Conservation (phyloP, 1,284 basidiomycete genomes). For the Fomitopsis schrenkii region DNA sequence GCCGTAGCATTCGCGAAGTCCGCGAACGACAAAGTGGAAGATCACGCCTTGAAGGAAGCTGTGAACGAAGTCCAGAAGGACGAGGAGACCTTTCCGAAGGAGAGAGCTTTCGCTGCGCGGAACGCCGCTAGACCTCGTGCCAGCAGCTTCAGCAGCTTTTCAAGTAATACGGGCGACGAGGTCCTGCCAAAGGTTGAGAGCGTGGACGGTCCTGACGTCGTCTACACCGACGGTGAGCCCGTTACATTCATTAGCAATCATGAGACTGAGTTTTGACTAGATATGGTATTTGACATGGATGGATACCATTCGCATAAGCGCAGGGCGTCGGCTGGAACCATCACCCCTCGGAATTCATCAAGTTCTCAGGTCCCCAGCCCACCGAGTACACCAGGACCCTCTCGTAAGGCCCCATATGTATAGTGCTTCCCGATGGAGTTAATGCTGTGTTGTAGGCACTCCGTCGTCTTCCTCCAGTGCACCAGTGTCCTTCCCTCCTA, state of each 20-base stretch:
- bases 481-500: conserved; percentile 31
- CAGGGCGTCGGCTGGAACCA: conserved; percentile 36
- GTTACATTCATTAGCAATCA: conserved; percentile 13
- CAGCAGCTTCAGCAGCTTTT: neutral
- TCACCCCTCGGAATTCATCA: conserved; percentile 23
- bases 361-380: conserved; percentile 12
- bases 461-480: conserved; percentile 12
- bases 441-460: conserved; percentile 9
- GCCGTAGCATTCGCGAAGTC: conserved; percentile 28
- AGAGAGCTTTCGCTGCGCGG: conserved; percentile 22
- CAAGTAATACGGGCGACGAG: conserved; percentile 42
- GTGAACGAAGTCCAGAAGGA: conserved; percentile 19
- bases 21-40: conserved; percentile 24
- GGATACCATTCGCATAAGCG: conserved; percentile 57
- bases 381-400: conserved; percentile 19
- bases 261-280: conserved; percentile 28
- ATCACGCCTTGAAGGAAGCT: conserved; percentile 23
- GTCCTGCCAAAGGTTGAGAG: conserved; percentile 43
- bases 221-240: conserved; percentile 61
- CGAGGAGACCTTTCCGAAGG: conserved; percentile 16
- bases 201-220: conserved; percentile 57
- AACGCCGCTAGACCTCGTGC: conserved; percentile 16
- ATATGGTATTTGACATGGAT: conserved; percentile 60
- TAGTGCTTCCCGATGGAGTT: neutral
- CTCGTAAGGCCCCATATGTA: conserved; percentile 11